Evolutionary conservation across 2,329 filamentous ascomycete species (phyloP), one percentile per base, ranked within the genome.

Genomic region (Lasiodiplodia citricola): DNA sequence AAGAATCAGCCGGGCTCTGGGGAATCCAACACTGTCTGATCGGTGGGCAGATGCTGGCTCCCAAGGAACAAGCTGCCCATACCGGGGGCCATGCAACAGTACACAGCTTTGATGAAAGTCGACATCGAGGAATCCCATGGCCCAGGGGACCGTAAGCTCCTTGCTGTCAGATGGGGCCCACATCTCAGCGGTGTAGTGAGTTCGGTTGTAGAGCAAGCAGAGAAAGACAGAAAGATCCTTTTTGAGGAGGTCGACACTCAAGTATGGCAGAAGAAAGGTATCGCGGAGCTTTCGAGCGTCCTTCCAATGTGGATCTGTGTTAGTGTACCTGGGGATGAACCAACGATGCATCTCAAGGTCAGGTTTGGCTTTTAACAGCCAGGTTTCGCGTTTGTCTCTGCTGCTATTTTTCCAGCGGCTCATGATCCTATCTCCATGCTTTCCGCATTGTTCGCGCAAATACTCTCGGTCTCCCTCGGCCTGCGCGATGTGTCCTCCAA

Each of bases 1-100:
- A 18, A 74, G 37, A 3, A 73, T 38, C 3, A 77, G 60, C 3
- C 63, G 57, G 4, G 68, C 72, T 11, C 72, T 69, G 1, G 74
- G 74, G 55, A 72, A 76, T 10, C 74, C 73, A 2, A 75, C 23
- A 5, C 71, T 69, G 14, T 74, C 69, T 18, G 38, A 51, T 6
- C 69, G 50, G 55, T 76, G 75, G 7, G 69, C 71, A 5, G 62
- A 60, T 0, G 69, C 38, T 2, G 41, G 38, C 3, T 71, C 62
- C 72, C 72, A 76, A 0, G 55, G 41, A 23, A 72, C 66, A 4
- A 73, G 66, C 16, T 70, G 3, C 3, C 72, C 71, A 35, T 70
- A 71, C n/a, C 18, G 14, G 52, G 37, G 7, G 21, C 63, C 10
- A 67, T 68, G 77, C 62, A 71, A 66, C n/a, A 16, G 4, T 3